Conservation (phyloP, 345 rosid genomes). For the Citrus cavaleriei region DNA sequence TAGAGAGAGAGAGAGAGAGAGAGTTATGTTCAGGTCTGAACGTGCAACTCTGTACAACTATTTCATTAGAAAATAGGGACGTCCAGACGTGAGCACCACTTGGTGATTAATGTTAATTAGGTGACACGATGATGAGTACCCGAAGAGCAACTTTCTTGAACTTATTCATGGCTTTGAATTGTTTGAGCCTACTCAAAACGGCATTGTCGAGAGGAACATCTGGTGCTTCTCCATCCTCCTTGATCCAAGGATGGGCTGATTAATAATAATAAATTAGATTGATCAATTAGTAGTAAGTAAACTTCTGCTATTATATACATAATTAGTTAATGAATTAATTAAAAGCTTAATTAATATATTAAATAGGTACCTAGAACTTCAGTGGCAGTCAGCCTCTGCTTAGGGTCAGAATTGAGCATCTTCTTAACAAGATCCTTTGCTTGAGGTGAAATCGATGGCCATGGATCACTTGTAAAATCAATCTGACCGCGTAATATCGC, state of each 20-base stretch:
- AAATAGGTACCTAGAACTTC: constrained; percentile 74
- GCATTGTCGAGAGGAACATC: constrained; percentile 66
- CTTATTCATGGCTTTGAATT: constrained; percentile 62
- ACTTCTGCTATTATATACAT: too few species aligned
- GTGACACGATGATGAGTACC: constrained; percentile 23
- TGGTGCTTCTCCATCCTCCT: constrained; percentile 76
- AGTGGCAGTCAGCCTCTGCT: constrained; percentile 75
- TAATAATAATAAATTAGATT: not conserved
- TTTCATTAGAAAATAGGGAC: too few species aligned
- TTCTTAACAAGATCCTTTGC: constrained; percentile 91
- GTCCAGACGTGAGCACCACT: too few species aligned
- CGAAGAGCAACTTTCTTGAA: constrained; percentile 74
- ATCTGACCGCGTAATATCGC: constrained; percentile 74
- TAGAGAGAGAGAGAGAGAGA: too few species aligned
- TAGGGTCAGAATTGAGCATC: constrained; percentile 92
- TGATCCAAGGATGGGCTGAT: constrained; percentile 62
- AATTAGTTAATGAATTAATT: too few species aligned
- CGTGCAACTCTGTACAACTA: too few species aligned
- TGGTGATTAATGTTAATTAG: too few species aligned
- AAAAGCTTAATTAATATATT: not conserved
- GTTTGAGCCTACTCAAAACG: constrained; percentile 58
- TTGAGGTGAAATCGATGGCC: constrained; percentile 86
- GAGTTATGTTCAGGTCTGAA: too few species aligned
- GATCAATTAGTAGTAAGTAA: not conserved
- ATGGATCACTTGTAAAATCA: constrained; percentile 85